These are phyloP conservation scores for Noccaea bulbosa DNA, from an alignment of 345 rosid species.

Conservation along the genomic window DNA sequence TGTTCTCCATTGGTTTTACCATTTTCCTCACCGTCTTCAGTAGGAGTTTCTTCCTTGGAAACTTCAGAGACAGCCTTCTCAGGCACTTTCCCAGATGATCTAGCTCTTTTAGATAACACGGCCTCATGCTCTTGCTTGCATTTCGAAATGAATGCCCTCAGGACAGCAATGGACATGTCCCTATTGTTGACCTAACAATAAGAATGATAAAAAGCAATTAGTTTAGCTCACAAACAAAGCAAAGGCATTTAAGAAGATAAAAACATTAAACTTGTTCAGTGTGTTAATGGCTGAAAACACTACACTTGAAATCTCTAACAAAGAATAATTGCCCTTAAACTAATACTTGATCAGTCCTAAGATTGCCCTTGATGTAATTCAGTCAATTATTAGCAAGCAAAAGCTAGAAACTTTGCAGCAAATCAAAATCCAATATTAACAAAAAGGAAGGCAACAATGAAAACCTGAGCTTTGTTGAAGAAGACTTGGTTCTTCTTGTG, in stretches of 20 bases:
- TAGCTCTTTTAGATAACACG: conserved; percentile 60
- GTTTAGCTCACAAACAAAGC: conserved; percentile 20
- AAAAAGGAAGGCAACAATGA: conserved; percentile 17
- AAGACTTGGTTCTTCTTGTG: conserved; percentile 91
- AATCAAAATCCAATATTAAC: neutral
- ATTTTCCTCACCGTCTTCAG: conserved; percentile 38
- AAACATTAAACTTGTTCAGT: neutral
- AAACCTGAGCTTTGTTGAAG: conserved; percentile 92
- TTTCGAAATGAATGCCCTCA: conserved; percentile 73
- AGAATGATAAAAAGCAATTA: conserved; percentile 4
- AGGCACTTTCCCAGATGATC: conserved; percentile 51
- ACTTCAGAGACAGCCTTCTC: conserved; percentile 53
- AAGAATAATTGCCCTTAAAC: neutral
- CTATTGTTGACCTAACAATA: conserved; percentile 83
- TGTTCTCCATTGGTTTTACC: conserved; percentile 54
- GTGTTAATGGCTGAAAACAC: conserved; percentile 8
- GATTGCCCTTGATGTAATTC: conserved; percentile 23
- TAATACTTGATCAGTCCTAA: neutral
- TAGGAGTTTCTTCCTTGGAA: conserved; percentile 44
- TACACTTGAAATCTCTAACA: conserved; percentile 11
- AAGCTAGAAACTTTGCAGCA: conserved; percentile 26
- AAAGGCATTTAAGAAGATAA: neutral
- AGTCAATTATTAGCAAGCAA: neutral
- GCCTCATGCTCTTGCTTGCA: conserved; percentile 81
- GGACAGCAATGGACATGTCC: conserved; percentile 91